phyloP scores from a whole-genome alignment of 2,329 filamentous ascomycete genomes.

The Neonectria coccinea region DNA sequence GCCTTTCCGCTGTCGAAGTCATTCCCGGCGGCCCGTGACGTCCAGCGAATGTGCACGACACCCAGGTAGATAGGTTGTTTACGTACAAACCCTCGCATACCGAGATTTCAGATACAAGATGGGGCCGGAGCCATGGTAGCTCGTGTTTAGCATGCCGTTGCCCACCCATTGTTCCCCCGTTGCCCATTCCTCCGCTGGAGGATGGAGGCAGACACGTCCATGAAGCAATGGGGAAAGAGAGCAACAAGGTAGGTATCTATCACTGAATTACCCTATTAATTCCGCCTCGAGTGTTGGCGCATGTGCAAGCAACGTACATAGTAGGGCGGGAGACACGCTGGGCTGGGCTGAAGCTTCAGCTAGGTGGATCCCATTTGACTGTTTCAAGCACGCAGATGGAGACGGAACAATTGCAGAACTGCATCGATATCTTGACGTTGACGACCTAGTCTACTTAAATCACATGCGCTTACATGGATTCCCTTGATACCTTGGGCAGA shows the following conservation, averaged over 20 bases:
- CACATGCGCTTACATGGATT: neutral
- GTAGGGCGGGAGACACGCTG: neutral
- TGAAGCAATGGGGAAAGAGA: neutral
- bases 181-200: neutral
- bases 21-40: neutral
- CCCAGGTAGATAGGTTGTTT: neutral
- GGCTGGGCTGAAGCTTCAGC: neutral
- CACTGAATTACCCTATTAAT: no score
- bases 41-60: neutral
- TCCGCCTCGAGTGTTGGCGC: neutral
- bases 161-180: neutral
- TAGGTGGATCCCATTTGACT: neutral
- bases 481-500: no score
- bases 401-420: neutral
- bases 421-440: neutral
- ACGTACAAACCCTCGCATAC: slow-evolving; percentile 2
- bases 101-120: slow-evolving; percentile 5
- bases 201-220: neutral
- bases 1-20: neutral
- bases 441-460: neutral
- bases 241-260: no score
- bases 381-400: neutral
- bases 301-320: neutral
- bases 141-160: neutral
- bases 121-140: neutral